Evolutionary conservation across 1,139 yeast genomes (phyloP).

Genomic region (Saccharomyces hybrid): DNA sequence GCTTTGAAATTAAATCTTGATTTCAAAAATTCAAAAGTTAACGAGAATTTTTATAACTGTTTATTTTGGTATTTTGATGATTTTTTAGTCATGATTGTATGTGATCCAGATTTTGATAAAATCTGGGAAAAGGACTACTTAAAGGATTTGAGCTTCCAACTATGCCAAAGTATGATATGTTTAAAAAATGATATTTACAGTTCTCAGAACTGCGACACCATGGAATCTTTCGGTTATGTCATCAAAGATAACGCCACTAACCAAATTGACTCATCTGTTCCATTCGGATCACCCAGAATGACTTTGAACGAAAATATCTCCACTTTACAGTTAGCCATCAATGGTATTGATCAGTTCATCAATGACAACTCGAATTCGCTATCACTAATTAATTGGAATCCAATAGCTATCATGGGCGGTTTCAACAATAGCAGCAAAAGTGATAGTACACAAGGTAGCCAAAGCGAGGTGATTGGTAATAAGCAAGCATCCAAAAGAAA

Average conservation of each 20-base stretch:
- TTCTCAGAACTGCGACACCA: background rate
- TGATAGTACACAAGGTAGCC: background rate
- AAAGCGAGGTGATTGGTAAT: background rate
- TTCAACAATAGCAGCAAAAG: background rate
- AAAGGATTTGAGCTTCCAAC: conserved; percentile 19
- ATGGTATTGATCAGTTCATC: conserved; percentile 23
- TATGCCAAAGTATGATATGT: conserved; percentile 18
- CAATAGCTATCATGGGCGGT: conserved; percentile 1
- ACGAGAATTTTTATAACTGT: conserved; percentile 14
- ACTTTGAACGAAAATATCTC: conserved; percentile 6
- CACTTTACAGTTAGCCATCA: conserved; percentile 22
- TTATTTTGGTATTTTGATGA: conserved; percentile 30
- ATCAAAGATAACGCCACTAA: conserved; percentile 10
- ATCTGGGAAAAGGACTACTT: conserved; percentile 27
- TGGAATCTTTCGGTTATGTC: conserved; percentile 17
- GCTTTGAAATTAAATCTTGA: conserved; percentile 16
- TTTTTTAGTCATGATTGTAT: conserved; percentile 20
- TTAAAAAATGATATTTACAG: background rate
- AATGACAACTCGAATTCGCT: conserved; percentile 7
- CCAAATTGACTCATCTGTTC: conserved; percentile 19
- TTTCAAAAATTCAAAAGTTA: conserved; percentile 11
- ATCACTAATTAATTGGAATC: background rate
- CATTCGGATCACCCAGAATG: conserved; percentile 7
- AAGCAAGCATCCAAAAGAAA: background rate
- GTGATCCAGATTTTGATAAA: conserved; percentile 20